A percentile compares a stretch with the other conserved stretches of the same genome.
Conservation (phyloP, 495 filamentous ascomycete species). For the Zalerion maritima region DNA sequence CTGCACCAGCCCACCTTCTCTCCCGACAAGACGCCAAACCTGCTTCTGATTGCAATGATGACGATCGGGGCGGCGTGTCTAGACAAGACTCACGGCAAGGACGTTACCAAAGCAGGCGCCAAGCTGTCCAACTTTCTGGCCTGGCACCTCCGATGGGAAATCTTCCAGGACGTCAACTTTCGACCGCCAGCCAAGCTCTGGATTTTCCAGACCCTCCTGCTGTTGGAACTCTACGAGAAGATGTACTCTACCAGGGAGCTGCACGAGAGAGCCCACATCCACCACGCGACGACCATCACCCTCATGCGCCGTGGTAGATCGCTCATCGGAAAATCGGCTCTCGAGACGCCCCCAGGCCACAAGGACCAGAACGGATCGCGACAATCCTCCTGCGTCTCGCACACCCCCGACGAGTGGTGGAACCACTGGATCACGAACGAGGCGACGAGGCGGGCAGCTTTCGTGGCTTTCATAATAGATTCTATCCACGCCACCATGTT, state of each 20-base stretch:
- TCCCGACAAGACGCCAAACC: constrained; percentile 67
- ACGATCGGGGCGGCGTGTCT: constrained; percentile 83
- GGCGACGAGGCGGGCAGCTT: constrained; percentile 76
- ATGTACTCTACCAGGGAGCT: constrained; percentile 83
- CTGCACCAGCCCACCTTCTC: constrained; percentile 89
- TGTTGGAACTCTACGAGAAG: constrained; percentile 93
- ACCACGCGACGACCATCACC: constrained; percentile 90
- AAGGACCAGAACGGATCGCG: constrained; percentile 49
- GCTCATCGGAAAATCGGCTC: constrained; percentile 73
- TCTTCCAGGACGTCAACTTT: constrained; percentile 83
- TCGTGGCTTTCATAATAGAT: constrained; percentile 90
- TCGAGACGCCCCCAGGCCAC: constrained; percentile 75
- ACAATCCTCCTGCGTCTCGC: constrained; percentile 40
- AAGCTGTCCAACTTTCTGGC: constrained; percentile 76
- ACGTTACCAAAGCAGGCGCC: constrained; percentile 55
- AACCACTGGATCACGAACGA: constrained; percentile 94
- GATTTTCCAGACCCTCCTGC: constrained; percentile 83
- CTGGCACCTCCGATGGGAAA: constrained; percentile 83
- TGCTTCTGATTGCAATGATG: constrained; percentile 86
- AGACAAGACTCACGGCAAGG: constrained; percentile 62
- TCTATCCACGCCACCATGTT: constrained; percentile 98
- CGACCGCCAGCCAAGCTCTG: constrained; percentile 93
- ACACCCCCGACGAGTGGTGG: constrained; percentile 83
- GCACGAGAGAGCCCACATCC: constrained; percentile 92
- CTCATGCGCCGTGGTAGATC: constrained; percentile 89